Conservation (phyloP, 805 yeast genomes). For the Schwanniomyces sp. region DNA sequence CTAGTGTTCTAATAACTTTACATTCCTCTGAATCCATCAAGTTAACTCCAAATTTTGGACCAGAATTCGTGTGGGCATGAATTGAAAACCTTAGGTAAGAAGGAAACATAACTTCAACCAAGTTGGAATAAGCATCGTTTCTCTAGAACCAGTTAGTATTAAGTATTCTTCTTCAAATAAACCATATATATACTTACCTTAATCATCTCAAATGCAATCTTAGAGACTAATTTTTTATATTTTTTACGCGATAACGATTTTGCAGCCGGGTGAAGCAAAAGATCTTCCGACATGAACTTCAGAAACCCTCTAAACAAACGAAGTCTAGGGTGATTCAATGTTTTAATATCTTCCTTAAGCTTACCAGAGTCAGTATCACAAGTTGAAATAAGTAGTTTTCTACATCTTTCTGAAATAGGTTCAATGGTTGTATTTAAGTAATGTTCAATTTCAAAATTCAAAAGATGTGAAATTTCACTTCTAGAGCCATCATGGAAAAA, state of each 20-base stretch:
- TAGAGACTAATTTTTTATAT: constrained; percentile 50
- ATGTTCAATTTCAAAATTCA: constrained; percentile 25
- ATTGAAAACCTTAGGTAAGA: constrained; percentile 59
- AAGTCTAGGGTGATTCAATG: constrained; percentile 49
- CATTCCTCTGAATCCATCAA: constrained; percentile 44
- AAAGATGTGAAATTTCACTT: constrained; percentile 14
- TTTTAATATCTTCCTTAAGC: constrained; percentile 32
- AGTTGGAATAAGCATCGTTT: constrained; percentile 64
- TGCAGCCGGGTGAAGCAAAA: constrained; percentile 42
- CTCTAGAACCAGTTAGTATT: constrained; percentile 20
- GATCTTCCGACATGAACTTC: constrained; percentile 60
- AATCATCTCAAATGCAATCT: constrained; percentile 64
- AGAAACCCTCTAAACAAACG: constrained; percentile 57
- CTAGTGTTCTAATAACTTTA: constrained; percentile 46
- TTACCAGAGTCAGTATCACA: constrained; percentile 41
- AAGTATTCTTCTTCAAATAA: neutral
- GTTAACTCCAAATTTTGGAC: constrained; percentile 60
- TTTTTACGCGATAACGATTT: constrained; percentile 42
- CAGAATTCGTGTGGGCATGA: constrained; percentile 59
- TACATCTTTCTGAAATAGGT: constrained; percentile 30
- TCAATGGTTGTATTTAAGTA: constrained; percentile 33
- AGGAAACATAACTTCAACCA: constrained; percentile 60
- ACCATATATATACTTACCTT: constrained; percentile 19
- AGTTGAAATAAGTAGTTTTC: constrained; percentile 33
- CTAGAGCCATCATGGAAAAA: constrained; percentile 21